Percentiles rank a stretch among this genome's conserved stretches.
phyloP scores from a whole-genome alignment of 2,329 filamentous ascomycete species.

The Talaromyces atroroseus region DNA sequence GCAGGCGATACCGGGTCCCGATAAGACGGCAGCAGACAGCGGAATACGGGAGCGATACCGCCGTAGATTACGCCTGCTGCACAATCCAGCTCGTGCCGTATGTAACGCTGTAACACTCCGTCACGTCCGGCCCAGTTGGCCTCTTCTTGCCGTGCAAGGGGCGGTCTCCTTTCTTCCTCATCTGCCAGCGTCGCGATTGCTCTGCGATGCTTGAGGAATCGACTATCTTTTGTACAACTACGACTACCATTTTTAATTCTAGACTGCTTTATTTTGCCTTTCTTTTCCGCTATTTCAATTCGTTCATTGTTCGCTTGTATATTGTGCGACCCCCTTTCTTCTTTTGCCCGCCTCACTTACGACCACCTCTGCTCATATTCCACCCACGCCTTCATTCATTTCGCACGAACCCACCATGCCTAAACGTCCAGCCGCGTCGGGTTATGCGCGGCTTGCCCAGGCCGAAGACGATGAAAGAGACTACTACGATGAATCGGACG shows the following conservation, averaged over 20 bases:
- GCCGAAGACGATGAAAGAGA: conserved; percentile 59
- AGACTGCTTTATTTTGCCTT: background rate
- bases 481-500: conserved; percentile 59
- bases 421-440: conserved; percentile 67
- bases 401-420: conserved; percentile 49
- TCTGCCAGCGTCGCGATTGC: background rate
- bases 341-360: background rate
- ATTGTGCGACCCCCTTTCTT: conserved; percentile 4
- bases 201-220: background rate
- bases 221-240: background rate
- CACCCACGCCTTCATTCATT: background rate
- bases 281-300: background rate
- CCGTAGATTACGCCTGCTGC: background rate
- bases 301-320: background rate
- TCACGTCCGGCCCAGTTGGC: background rate
- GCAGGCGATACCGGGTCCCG: background rate
- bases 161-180: background rate
- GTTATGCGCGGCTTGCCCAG: conserved; percentile 79
- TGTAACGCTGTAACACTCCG: background rate
- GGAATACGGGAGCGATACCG: background rate
- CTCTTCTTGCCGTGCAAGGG: background rate
- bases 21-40: background rate
- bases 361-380: conserved; percentile 9
- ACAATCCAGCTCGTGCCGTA: background rate
- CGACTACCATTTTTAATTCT: background rate